Base-by-base conservation (phyloP, 108 stramenopile species). In the Fistulifera solaris region DNA sequence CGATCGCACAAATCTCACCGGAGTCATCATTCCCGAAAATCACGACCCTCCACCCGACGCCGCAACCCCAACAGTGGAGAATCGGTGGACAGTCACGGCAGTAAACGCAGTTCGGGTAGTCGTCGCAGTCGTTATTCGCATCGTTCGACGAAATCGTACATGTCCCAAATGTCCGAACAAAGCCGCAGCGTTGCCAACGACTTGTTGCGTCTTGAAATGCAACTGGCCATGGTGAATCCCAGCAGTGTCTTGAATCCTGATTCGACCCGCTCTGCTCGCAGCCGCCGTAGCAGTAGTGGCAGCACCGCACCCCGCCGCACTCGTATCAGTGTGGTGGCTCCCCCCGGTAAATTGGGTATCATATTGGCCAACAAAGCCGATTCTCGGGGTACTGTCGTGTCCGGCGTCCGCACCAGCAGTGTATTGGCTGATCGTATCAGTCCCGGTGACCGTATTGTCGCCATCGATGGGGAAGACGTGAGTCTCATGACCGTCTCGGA, bases 381-480 rank as follows among this genome's bases (percentile, higher is more conserved):
- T 65, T 73, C 78, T 0, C 74, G 77, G 40, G 91, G 87, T 23
- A 93, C 91, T 0, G 83, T 89, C n/a, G 91, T 93, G 22, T 88
- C 87, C 6, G 87, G 87, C 10, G 87, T 93, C 24, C 71, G 91
- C 26, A 85, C 84, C 5, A 81, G 83, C 1, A 70, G 67, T 44
- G 87, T 86, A 6, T 59, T 93, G 63, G 84, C 74, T 1, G 76
- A 84, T 1, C 66, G 81, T 44, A 81, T 93, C 0, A 70, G 72
- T 15, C 91, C 91, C 21, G 87, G 87, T 1, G 91, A 93, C 63
- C 67, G 91, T 7, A 93, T 93, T 42, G 70, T 87, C 48, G 87
- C 83, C 11, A 93, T 93, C 63, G 91, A 93, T 59, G 91, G 81
- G 1, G 91, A 93, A 64, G 91, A 93, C 72, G 91, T 93, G 11